Percentiles rank a stretch among this genome's conserved stretches.
Evolutionary conservation across 2,329 filamentous ascomycete genomes (phyloP).

Genomic region (Berkeleyomyces rouxiae): DNA sequence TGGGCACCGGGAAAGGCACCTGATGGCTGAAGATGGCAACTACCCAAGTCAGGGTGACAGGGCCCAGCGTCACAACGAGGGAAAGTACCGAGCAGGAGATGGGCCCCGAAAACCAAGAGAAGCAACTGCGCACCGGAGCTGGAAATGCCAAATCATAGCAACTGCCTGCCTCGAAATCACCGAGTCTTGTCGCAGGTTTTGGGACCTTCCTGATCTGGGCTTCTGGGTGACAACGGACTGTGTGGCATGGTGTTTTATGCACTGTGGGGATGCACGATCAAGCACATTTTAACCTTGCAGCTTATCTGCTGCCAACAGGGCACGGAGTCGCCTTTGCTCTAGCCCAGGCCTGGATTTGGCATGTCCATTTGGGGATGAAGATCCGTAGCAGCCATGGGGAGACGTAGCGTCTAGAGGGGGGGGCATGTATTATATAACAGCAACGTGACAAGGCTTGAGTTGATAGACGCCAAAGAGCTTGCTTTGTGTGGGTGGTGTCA

Average conservation of each 20-base stretch:
- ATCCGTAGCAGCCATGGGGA: background rate
- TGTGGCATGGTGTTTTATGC: background rate
- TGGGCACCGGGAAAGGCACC: background rate
- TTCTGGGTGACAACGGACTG: background rate
- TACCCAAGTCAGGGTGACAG: background rate
- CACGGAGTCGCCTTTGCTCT: conserved; percentile 1
- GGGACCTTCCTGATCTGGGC: too few species aligned
- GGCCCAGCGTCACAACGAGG: background rate
- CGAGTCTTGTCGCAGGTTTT: too few species aligned
- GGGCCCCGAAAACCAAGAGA: background rate
- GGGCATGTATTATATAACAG: background rate
- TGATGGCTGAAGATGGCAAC: background rate
- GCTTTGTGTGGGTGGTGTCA: background rate
- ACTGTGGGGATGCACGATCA: background rate
- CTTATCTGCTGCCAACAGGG: background rate
- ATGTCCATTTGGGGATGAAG: background rate
- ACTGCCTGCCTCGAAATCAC: too few species aligned
- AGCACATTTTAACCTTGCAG: background rate
- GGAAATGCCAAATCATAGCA: too few species aligned
- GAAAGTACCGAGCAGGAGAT: background rate
- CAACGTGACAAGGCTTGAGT: background rate
- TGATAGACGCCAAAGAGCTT: background rate
- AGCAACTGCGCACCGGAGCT: background rate
- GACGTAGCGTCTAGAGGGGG: background rate
- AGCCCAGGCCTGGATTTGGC: background rate